phyloP scores from a whole-genome alignment of 73 alveolate species.

The Breviolum minutum region DNA sequence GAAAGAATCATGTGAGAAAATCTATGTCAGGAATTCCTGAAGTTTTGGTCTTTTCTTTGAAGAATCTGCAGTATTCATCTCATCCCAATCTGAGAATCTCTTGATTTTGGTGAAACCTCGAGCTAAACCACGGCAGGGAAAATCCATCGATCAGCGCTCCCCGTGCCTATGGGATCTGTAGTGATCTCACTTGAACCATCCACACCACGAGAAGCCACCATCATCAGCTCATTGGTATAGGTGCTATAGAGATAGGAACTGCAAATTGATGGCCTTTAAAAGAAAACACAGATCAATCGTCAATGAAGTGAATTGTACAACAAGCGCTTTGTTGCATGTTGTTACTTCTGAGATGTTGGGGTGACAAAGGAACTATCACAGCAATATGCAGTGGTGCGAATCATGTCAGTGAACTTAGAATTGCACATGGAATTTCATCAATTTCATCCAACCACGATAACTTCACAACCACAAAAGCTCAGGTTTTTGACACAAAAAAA shows the following conservation, averaged over 20 bases:
- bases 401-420: not conserved
- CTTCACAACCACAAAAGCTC: not conserved
- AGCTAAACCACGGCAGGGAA: not conserved
- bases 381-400: too few species aligned
- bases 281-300: too few species aligned
- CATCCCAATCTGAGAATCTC: too few species aligned
- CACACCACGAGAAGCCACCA: not conserved
- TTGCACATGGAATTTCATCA: not conserved
- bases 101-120: too few species aligned
- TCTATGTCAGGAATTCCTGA: too few species aligned
- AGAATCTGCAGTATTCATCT: too few species aligned
- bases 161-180: constrained; percentile 1
- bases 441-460: not conserved
- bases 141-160: not conserved
- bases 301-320: too few species aligned
- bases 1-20: too few species aligned
- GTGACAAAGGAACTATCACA: not conserved
- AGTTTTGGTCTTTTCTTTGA: too few species aligned
- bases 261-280: not conserved
- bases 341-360: not conserved
- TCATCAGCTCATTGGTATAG: constrained; percentile 4
- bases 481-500: too few species aligned
- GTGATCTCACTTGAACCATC: not conserved
- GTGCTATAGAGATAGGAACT: constrained; percentile 16
- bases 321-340: too few species aligned